Evolutionary conservation across 2,329 filamentous ascomycete species (phyloP).

Genomic region (Aspergillus fructus): DNA sequence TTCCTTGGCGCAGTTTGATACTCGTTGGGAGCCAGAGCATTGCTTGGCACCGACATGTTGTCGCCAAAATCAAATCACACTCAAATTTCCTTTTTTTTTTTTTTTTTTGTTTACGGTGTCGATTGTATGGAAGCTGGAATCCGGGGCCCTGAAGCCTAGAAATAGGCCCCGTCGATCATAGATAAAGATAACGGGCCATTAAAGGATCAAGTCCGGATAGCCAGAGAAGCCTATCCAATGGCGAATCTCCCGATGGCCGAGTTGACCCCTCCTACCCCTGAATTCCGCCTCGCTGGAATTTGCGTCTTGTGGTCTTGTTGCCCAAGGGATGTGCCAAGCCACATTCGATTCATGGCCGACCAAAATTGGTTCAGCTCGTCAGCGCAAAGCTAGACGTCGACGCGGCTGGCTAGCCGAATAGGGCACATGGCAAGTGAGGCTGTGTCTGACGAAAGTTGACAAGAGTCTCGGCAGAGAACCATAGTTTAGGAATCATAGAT

Average conservation of each 20-base stretch:
- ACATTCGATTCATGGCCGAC: constrained; percentile 7
- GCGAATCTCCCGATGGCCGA: background rate
- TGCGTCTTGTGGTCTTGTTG: background rate
- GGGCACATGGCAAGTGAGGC: constrained; percentile 15
- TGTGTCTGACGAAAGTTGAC: constrained; percentile 15
- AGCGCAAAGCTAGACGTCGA: background rate
- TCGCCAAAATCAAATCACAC: background rate
- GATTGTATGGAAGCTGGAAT: background rate
- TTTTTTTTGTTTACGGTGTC: background rate
- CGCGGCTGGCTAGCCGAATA: background rate
- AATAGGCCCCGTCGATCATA: background rate
- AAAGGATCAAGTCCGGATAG: background rate
- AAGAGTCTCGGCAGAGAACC: constrained; percentile 15
- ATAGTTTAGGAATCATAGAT: constrained; percentile 9
- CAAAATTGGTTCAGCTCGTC: constrained; percentile 13
- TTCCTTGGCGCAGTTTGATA: constrained; percentile 7
- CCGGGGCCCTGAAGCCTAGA: background rate
- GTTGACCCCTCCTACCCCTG: background rate
- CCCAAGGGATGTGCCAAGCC: constrained; percentile 14
- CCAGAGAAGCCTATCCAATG: background rate
- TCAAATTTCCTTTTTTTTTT: background rate
- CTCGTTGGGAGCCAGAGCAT: background rate
- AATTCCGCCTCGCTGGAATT: constrained; percentile 8
- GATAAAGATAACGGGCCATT: background rate
- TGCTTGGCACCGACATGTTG: background rate